Conservation (phyloP, 2,329 filamentous ascomycete species). For the Fusarium odoratissimum region DNA sequence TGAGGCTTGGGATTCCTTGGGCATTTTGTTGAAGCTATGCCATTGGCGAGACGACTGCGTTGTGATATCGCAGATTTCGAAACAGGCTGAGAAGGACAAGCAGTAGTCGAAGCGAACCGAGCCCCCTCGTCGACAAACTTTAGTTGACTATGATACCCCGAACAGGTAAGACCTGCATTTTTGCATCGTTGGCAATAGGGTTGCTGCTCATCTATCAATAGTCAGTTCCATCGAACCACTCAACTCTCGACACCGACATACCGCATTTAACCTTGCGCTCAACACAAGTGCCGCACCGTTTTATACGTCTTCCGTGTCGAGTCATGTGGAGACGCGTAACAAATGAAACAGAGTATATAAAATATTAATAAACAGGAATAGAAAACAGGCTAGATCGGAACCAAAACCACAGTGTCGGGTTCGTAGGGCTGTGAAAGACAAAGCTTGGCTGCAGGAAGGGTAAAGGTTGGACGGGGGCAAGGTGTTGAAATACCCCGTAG, state of each 20-base stretch:
- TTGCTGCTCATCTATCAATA: constrained; percentile 19
- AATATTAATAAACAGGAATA: background rate
- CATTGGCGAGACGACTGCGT: background rate
- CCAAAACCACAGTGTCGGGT: background rate
- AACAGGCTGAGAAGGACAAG: background rate
- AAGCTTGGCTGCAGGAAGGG: background rate
- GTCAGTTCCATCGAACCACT: background rate
- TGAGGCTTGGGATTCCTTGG: background rate
- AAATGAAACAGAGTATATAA: background rate
- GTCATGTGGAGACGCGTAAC: background rate
- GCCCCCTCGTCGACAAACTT: constrained; percentile 29
- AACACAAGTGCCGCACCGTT: constrained; percentile 29
- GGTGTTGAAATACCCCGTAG: constrained; percentile 29
- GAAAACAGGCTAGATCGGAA: background rate
- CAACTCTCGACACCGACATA: background rate
- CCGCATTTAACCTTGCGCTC: constrained; percentile 35
- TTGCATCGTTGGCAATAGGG: constrained; percentile 23
- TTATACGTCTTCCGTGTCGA: constrained; percentile 30
- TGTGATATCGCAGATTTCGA: background rate
- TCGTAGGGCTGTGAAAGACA: constrained; percentile 5
- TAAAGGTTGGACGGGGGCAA: constrained; percentile 7
- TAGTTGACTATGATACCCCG: constrained; percentile 26
- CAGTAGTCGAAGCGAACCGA: background rate
- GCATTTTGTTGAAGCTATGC: background rate
- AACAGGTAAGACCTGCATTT: constrained; percentile 22